These are phyloP conservation scores for Lobosporangium transversale DNA, from an alignment of 192 early-diverging fungal species.

Conservation along the genomic window DNA sequence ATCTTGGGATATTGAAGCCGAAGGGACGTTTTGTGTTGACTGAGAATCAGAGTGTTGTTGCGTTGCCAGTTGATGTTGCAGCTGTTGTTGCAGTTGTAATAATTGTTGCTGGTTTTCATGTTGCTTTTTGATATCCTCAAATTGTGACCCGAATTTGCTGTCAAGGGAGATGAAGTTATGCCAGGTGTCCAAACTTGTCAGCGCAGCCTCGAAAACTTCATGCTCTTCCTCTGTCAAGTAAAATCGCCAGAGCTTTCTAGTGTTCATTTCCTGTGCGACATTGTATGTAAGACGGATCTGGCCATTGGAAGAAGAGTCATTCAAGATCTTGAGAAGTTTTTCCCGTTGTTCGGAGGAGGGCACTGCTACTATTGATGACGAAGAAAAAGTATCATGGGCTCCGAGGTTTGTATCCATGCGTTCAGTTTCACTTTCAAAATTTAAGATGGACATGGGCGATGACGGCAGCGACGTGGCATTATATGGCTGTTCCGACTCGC, in stretches of 20 bases:
- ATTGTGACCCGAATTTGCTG: conserved; percentile 14
- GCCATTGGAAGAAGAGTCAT: conserved; percentile 35
- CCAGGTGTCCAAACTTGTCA: conserved; percentile 49
- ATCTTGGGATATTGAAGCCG: background rate
- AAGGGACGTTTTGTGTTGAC: background rate
- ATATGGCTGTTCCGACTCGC: conserved; percentile 20
- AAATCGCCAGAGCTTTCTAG: conserved; percentile 50
- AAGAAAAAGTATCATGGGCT: too few species aligned
- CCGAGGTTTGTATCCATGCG: too few species aligned
- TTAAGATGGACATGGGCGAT: conserved; percentile 39
- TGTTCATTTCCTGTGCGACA: conserved; percentile 41
- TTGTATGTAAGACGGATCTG: conserved; percentile 36
- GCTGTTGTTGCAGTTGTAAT: conserved; percentile 3
- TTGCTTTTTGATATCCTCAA: conserved; percentile 16
- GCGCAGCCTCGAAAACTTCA: conserved; percentile 47
- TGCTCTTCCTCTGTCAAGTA: conserved; percentile 53
- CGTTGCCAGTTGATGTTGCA: background rate
- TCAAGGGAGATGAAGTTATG: conserved; percentile 52
- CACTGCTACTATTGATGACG: too few species aligned
- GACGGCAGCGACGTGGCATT: conserved; percentile 3
- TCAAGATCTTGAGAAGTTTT: conserved; percentile 25
- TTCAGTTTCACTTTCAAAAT: background rate
- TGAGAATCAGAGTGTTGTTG: background rate
- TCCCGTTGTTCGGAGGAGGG: conserved; percentile 24
- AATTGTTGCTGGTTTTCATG: conserved; percentile 10